phyloP scores from a whole-genome alignment of 2,329 filamentous ascomycete species.

The Berkeleyomyces rouxiae region DNA sequence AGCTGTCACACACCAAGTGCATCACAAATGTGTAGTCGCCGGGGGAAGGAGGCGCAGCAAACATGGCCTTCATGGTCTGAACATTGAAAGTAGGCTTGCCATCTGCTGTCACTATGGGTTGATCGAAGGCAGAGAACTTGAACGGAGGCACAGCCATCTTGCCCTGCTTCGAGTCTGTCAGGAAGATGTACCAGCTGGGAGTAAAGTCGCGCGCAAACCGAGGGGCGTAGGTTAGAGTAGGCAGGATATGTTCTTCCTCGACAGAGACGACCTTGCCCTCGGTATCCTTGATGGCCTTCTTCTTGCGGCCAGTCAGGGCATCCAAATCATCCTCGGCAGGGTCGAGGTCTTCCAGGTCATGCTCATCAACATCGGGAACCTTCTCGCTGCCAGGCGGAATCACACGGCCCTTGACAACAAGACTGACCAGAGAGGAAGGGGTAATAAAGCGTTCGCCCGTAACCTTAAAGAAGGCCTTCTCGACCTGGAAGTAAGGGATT shows the following conservation, averaged over 20 bases:
- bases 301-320: conserved; percentile 63
- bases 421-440: conserved; percentile 77
- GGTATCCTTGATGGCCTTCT: conserved; percentile 45
- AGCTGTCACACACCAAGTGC: conserved; percentile 87
- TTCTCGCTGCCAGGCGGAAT: conserved; percentile 69
- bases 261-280: conserved; percentile 40
- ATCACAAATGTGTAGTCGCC: conserved; percentile 91
- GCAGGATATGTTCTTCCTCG: conserved; percentile 49
- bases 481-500: conserved; percentile 67
- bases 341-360: conserved; percentile 79
- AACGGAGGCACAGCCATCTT: conserved; percentile 95
- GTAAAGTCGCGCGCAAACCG: conserved; percentile 81
- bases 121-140: conserved; percentile 84
- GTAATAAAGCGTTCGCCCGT: conserved; percentile 86
- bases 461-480: conserved; percentile 97
- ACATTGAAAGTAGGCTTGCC: conserved; percentile 85
- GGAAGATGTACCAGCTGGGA: conserved; percentile 85
- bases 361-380: conserved; percentile 56
- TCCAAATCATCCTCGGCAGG: conserved; percentile 85
- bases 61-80: conserved; percentile 93
- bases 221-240: conserved; percentile 77
- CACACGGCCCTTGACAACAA: conserved; percentile 89
- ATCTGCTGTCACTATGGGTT: conserved; percentile 63
- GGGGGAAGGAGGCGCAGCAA: conserved; percentile 80
- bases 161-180: conserved; percentile 83